Evolutionary conservation across 139 green algal genomes (phyloP).

Genomic region (Chlorella sorokiniana): DNA sequence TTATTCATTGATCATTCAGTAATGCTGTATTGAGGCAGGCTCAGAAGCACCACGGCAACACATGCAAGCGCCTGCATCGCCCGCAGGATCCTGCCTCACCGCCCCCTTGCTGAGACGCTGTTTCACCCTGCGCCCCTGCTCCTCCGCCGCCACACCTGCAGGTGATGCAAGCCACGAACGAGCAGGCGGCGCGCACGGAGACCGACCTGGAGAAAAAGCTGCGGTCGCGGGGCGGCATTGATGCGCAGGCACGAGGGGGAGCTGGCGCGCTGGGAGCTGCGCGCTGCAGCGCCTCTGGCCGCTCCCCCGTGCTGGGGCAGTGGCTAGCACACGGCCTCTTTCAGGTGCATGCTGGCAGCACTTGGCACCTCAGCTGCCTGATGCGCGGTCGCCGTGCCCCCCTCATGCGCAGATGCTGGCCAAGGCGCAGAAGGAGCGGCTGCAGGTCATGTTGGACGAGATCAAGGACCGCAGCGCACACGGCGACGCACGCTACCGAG

Average conservation of each 20-base stretch:
- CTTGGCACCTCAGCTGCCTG: neutral
- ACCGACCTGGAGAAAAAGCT: slow-evolving; percentile 40
- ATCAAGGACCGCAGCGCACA: slow-evolving; percentile 23
- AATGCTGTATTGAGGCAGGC: too few relatives aligned
- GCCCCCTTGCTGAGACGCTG: too few relatives aligned
- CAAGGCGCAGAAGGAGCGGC: slow-evolving; percentile 55
- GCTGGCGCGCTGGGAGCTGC: too few relatives aligned
- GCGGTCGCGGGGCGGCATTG: slow-evolving; percentile 16
- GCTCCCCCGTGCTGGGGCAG: too few relatives aligned
- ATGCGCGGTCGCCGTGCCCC: neutral
- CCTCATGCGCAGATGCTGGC: slow-evolving; percentile 43
- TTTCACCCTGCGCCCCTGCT: neutral
- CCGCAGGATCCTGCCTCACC: too few relatives aligned
- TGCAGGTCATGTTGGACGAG: slow-evolving; percentile 66
- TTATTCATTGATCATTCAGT: too few relatives aligned
- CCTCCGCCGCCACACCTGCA: neutral
- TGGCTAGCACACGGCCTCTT: neutral
- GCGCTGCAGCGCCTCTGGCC: too few relatives aligned
- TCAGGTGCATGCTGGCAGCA: neutral
- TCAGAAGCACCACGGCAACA: too few relatives aligned
- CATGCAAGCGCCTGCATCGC: too few relatives aligned
- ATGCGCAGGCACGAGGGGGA: slow-evolving; percentile 26
- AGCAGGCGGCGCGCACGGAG: slow-evolving; percentile 13
- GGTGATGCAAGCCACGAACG: slow-evolving; percentile 36
- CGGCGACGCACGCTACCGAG: slow-evolving; percentile 51